Evolutionary conservation across 768 basidiomycete genomes (phyloP).

Genomic region (Boletus rubroflammeus): DNA sequence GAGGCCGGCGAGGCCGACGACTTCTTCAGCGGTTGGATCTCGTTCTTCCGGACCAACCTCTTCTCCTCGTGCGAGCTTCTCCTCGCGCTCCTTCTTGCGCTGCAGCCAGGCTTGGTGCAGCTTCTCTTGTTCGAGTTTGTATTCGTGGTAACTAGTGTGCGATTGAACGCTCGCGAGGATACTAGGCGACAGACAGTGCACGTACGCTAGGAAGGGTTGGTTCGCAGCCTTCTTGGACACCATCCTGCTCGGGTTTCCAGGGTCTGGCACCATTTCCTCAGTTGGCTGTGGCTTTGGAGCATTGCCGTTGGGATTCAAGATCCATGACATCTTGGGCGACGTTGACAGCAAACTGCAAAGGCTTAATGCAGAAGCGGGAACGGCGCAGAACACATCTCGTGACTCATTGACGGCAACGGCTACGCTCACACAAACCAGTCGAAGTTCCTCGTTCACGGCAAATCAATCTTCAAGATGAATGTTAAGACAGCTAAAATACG

Average conservation of each 20-base stretch:
- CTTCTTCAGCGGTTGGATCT: slow-evolving; percentile 67
- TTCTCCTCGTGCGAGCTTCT: slow-evolving; percentile 71
- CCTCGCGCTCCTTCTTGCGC: slow-evolving; percentile 68
- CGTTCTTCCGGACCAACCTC: slow-evolving; percentile 66
- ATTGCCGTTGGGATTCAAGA: slow-evolving; percentile 44
- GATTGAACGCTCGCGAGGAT: slow-evolving; percentile 2
- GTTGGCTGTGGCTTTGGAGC: slow-evolving; percentile 37
- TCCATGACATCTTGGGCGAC: slow-evolving; percentile 56
- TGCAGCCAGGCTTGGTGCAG: slow-evolving; percentile 62
- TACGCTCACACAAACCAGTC: not conserved
- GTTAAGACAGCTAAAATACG: slow-evolving; percentile 6
- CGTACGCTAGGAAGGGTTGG: slow-evolving; percentile 78
- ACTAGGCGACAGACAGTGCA: slow-evolving; percentile 15
- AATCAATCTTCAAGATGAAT: not conserved
- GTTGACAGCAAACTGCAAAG: not conserved
- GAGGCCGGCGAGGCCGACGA: slow-evolving; percentile 61
- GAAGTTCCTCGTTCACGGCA: not conserved
- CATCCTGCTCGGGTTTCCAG: slow-evolving; percentile 59
- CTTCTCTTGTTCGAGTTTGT: slow-evolving; percentile 56
- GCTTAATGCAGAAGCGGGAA: not conserved
- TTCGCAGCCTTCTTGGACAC: slow-evolving; percentile 84
- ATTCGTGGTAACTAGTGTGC: slow-evolving; percentile 57
- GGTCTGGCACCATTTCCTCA: slow-evolving; percentile 57
- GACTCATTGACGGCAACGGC: not conserved
- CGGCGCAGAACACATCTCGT: not conserved